Evolutionary conservation across 768 basidiomycete species (phyloP).

Genomic region (Pulveroboletus frians): DNA sequence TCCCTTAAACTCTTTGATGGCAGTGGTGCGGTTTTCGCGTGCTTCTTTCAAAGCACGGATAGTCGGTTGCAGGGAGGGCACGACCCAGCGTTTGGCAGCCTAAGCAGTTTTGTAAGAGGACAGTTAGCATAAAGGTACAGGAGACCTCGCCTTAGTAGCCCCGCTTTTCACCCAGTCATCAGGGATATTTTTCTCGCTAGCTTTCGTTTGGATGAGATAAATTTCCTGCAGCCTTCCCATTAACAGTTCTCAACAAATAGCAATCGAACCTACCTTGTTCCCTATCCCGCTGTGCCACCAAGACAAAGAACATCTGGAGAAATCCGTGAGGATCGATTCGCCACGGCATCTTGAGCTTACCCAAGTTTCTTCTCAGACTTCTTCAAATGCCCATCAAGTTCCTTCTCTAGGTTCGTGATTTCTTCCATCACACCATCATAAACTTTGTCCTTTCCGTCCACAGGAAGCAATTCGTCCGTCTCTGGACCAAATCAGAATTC

Average conservation of each 20-base stretch:
- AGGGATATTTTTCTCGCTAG: slow-evolving; percentile 60
- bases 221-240: slow-evolving; percentile 60
- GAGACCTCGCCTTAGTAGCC: slow-evolving; percentile 63
- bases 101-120: slow-evolving; percentile 26
- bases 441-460: slow-evolving; percentile 76
- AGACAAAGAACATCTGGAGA: slow-evolving; percentile 42
- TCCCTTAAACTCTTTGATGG: slow-evolving; percentile 79
- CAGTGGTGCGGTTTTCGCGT: slow-evolving; percentile 75
- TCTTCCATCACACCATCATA: slow-evolving; percentile 76
- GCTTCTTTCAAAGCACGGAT: slow-evolving; percentile 89
- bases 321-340: slow-evolving; percentile 16
- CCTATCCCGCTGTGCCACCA: slow-evolving; percentile 81
- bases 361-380: slow-evolving; percentile 63
- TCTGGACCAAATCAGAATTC: slow-evolving; percentile 39
- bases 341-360: slow-evolving; percentile 33
- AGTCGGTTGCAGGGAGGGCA: slow-evolving; percentile 63
- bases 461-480: slow-evolving; percentile 68
- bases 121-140: not conserved
- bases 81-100: slow-evolving; percentile 72
- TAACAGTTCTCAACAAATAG: not conserved
- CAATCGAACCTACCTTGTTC: slow-evolving; percentile 53
- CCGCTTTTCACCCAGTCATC: slow-evolving; percentile 77
- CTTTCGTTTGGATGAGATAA: slow-evolving; percentile 75
- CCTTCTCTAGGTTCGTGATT: slow-evolving; percentile 64
- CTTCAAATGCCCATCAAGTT: slow-evolving; percentile 62